Evolutionary conservation across 2,329 filamentous ascomycete genomes (phyloP).

Genomic region (Cladosporium halotolerans): DNA sequence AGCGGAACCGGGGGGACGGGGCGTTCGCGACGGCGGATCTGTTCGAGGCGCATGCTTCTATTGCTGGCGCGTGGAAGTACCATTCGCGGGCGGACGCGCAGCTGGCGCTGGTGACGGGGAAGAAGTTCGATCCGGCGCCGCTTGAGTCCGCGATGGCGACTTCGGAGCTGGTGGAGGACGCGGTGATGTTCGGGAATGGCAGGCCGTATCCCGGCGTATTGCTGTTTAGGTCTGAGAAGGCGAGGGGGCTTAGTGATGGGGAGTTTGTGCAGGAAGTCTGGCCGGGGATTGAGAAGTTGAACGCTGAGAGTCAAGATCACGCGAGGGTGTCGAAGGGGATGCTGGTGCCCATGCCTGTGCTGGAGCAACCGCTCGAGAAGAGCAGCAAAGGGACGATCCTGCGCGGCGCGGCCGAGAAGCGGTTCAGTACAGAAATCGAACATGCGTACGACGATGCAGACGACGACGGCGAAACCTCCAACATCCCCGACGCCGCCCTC

Average conservation of each 20-base stretch:
- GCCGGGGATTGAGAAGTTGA: slow-evolving; percentile 42
- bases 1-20: slow-evolving; percentile 52
- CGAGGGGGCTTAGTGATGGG: slow-evolving; percentile 24
- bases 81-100: slow-evolving; percentile 57
- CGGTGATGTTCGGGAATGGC: slow-evolving; percentile 57
- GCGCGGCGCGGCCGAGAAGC: slow-evolving; percentile 45
- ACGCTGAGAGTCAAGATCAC: slow-evolving; percentile 45
- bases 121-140: slow-evolving; percentile 61
- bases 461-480: slow-evolving; percentile 11
- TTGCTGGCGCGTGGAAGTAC: slow-evolving; percentile 55
- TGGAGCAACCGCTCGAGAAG: slow-evolving; percentile 42
- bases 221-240: slow-evolving; percentile 41
- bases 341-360: slow-evolving; percentile 42
- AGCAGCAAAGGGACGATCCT: slow-evolving; percentile 59
- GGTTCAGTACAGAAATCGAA: slow-evolving; percentile 44
- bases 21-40: slow-evolving; percentile 59
- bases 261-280: slow-evolving; percentile 40
- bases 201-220: slow-evolving; percentile 51
- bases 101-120: slow-evolving; percentile 57
- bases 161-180: slow-evolving; percentile 43
- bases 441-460: slow-evolving; percentile 36
- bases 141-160: slow-evolving; percentile 51
- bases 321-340: slow-evolving; percentile 46
- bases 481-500: slow-evolving; percentile 31
- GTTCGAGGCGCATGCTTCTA: slow-evolving; percentile 50